phyloP scores from a whole-genome alignment of 257 asterid genomes.

The Striga asiatica region DNA sequence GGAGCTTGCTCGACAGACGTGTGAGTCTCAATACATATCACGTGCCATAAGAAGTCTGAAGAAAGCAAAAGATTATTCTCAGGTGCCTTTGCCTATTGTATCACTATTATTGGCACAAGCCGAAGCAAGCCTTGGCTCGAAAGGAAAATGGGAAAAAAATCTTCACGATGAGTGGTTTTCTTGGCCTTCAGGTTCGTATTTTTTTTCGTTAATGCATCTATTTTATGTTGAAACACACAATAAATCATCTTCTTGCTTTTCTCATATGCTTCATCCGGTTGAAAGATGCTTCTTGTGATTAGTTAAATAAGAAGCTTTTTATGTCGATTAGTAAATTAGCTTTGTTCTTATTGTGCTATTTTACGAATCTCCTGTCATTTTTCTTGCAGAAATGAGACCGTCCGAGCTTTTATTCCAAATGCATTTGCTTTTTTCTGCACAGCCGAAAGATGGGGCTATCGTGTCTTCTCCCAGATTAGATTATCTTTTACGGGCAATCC shows the following conservation, averaged over 20 bases:
- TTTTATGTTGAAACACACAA: background rate
- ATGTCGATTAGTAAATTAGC: no score
- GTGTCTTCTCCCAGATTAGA: slow-evolving; percentile 17
- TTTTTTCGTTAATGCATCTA: background rate
- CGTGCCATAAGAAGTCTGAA: slow-evolving; percentile 63
- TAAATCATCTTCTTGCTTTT: no score
- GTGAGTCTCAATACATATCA: slow-evolving; percentile 57
- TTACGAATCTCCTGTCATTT: slow-evolving; percentile 3
- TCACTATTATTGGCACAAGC: slow-evolving; percentile 78
- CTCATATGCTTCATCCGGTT: no score
- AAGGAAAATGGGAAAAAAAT: slow-evolving; percentile 57
- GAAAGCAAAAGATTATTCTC: slow-evolving; percentile 50
- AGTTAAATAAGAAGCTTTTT: no score
- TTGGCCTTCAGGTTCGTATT: slow-evolving; percentile 71
- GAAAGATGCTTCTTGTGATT: no score
- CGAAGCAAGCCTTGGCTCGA: slow-evolving; percentile 84
- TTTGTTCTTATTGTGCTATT: background rate
- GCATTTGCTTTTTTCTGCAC: slow-evolving; percentile 58
- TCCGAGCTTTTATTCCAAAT: slow-evolving; percentile 86
- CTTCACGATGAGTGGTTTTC: slow-evolving; percentile 71
- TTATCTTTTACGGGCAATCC: slow-evolving; percentile 58
- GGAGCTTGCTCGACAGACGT: slow-evolving; percentile 74
- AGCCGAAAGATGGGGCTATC: slow-evolving; percentile 16
- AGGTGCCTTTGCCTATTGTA: slow-evolving; percentile 43
- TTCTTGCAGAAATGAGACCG: slow-evolving; percentile 56